Conservation (phyloP, 768 basidiomycete species). For the Mycena belliarum region DNA sequence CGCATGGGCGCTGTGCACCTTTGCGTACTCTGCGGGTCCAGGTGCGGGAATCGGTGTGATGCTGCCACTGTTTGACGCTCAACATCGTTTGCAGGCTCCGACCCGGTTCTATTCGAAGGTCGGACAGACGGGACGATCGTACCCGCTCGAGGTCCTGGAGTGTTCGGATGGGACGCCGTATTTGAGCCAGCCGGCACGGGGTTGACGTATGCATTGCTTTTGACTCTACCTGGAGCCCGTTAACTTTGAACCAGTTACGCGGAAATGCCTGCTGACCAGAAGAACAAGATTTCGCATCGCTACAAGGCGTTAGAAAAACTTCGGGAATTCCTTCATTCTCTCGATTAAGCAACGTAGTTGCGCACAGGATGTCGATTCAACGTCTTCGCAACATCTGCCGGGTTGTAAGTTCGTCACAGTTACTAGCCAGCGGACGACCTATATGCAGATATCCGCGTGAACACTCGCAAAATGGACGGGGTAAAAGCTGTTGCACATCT, state of each 20-base stretch:
- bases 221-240: background rate
- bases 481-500: too few relatives aligned
- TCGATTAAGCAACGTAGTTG: background rate
- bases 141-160: slow-evolving; percentile 69
- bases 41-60: slow-evolving; percentile 30
- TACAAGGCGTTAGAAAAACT: slow-evolving; percentile 74
- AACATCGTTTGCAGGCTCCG: slow-evolving; percentile 39
- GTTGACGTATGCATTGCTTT: slow-evolving; percentile 65
- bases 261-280: slow-evolving; percentile 69
- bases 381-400: too few relatives aligned
- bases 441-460: too few relatives aligned
- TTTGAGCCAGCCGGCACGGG: slow-evolving; percentile 79
- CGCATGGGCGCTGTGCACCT: slow-evolving; percentile 93
- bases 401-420: too few relatives aligned
- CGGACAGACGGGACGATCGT: slow-evolving; percentile 90
- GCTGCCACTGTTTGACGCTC: background rate
- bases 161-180: slow-evolving; percentile 91
- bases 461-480: too few relatives aligned
- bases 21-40: slow-evolving; percentile 89
- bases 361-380: background rate
- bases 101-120: slow-evolving; percentile 80
- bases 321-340: slow-evolving; percentile 45
- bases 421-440: too few relatives aligned
- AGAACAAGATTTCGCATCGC: slow-evolving; percentile 75
- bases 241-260: slow-evolving; percentile 53